Conservation (phyloP, 1,139 yeast genomes). For the Kodamaea ohmeri region DNA sequence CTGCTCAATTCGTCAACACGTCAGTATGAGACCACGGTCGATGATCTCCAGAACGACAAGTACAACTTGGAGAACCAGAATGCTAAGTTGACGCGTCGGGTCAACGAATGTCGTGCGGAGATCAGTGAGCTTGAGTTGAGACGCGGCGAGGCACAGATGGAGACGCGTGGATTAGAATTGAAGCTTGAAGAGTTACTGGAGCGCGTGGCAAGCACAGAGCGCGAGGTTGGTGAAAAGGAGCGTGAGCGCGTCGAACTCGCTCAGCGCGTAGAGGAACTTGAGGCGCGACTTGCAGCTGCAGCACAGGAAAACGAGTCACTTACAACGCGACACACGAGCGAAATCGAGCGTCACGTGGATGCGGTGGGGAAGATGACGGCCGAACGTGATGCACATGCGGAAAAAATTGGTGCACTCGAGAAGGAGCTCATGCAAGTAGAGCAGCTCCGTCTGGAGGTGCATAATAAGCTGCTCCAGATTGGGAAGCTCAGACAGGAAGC, state of each 20-base stretch:
- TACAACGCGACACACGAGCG: not conserved
- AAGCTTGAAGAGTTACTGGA: conserved; percentile 49
- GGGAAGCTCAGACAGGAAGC: conserved; percentile 96
- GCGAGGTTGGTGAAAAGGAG: conserved; percentile 10
- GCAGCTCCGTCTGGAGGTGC: conserved; percentile 37
- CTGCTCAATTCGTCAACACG: conserved; percentile 47
- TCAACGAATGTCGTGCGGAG: conserved; percentile 40
- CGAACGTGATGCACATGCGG: conserved; percentile 2
- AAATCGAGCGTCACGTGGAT: conserved; percentile 5
- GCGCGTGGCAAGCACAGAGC: conserved; percentile 6
- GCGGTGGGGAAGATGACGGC: conserved; percentile 1
- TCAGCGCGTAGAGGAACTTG: not conserved
- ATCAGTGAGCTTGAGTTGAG: conserved; percentile 47
- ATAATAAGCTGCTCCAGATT: conserved; percentile 73
- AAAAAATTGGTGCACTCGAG: conserved; percentile 17
- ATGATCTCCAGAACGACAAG: conserved; percentile 44
- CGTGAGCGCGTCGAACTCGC: conserved; percentile 1
- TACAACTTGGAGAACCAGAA: conserved; percentile 42
- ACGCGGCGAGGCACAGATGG: conserved; percentile 47
- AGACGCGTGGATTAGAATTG: conserved; percentile 38
- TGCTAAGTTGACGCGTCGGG: conserved; percentile 30
- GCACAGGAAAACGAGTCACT: not conserved
- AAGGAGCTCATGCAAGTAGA: conserved; percentile 21
- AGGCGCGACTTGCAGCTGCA: not conserved
- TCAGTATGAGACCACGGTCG: conserved; percentile 44